Evolutionary conservation across 306 rosid genomes (phyloP).

Genomic region (Benincasa hispida): DNA sequence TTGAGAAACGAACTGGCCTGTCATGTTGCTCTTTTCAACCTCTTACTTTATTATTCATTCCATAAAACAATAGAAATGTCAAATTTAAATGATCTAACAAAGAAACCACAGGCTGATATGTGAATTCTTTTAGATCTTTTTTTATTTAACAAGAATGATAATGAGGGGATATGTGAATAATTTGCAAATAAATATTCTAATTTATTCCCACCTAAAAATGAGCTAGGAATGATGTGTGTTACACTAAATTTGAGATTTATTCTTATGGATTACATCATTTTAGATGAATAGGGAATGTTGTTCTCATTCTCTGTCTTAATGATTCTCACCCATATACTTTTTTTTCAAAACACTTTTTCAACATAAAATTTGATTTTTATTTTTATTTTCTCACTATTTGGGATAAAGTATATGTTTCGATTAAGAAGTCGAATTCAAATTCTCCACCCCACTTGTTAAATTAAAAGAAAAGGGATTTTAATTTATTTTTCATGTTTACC

Average conservation of each 20-base stretch:
- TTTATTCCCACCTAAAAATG: background rate
- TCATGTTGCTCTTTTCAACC: background rate
- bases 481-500: too few relatives aligned
- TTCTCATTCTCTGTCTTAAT: background rate
- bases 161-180: background rate
- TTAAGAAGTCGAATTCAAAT: too few relatives aligned
- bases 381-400: too few relatives aligned
- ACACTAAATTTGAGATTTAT: background rate
- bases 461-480: too few relatives aligned
- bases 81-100: too few relatives aligned
- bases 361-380: too few relatives aligned
- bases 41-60: too few relatives aligned
- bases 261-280: background rate
- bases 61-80: too few relatives aligned
- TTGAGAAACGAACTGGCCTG: too few relatives aligned
- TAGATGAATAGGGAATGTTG: background rate
- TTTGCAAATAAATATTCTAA: background rate
- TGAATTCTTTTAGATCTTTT: background rate
- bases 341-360: too few relatives aligned
- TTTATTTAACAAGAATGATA: background rate
- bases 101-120: background rate
- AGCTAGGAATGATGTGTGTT: background rate
- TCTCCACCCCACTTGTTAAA: too few relatives aligned
- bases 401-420: too few relatives aligned
- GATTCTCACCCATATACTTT: background rate